These are phyloP conservation scores for Euphorbia pulcherrima DNA, from an alignment of 345 rosid species.

Conservation along the genomic window DNA sequence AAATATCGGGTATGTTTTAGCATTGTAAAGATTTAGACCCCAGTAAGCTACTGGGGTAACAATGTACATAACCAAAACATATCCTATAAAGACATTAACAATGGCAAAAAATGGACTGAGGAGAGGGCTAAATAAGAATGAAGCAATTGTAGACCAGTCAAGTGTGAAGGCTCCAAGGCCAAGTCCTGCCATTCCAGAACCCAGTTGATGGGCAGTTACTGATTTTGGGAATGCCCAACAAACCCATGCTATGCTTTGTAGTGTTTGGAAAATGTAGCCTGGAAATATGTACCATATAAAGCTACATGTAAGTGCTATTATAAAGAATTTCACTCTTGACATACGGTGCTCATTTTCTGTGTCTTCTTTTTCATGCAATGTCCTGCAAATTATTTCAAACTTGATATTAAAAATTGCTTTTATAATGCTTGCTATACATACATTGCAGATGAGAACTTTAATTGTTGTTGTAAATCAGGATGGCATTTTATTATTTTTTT, in stretches of 20 bases:
- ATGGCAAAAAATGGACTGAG: constrained; percentile 84
- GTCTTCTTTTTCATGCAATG: constrained; percentile 81
- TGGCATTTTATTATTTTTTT: no score
- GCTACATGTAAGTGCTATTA: constrained; percentile 66
- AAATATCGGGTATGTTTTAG: constrained; percentile 66
- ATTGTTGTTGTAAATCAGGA: no score
- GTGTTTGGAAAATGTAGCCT: constrained; percentile 75
- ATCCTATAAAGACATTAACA: constrained; percentile 55
- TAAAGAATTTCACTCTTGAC: constrained; percentile 80
- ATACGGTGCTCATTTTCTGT: constrained; percentile 40
- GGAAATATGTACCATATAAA: constrained; percentile 71
- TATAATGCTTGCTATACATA: no score
- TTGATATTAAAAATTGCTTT: no score
- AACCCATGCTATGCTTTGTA: constrained; percentile 75
- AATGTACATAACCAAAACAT: constrained; percentile 53
- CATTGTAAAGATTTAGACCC: constrained; percentile 59
- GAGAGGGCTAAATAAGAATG: constrained; percentile 87
- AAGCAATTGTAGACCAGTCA: constrained; percentile 74
- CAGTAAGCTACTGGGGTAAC: constrained; percentile 63
- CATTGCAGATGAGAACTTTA: no score
- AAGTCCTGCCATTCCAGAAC: constrained; percentile 80
- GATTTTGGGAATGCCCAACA: constrained; percentile 82
- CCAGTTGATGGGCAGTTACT: constrained; percentile 77
- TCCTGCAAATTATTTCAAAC: constrained; percentile 61
- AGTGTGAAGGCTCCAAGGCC: constrained; percentile 82